Percentiles rank a stretch among this genome's conserved stretches.
Conservation (phyloP, 1,284 basidiomycete species). For the Microbotryum intermedium region DNA sequence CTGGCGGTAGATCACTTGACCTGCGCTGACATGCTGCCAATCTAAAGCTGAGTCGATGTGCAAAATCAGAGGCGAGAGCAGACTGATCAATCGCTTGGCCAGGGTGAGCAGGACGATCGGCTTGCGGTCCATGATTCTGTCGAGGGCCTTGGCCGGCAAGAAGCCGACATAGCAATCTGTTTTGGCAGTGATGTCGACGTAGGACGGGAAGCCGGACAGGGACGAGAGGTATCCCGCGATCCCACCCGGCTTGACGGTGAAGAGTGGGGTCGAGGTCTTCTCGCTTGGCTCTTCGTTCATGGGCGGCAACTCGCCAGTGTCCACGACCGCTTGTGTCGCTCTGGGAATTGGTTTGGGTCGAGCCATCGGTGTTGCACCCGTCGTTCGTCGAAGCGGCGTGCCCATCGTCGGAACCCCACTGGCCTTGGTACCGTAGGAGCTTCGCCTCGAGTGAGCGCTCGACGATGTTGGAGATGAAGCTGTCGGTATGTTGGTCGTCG, state of each 20-base stretch:
- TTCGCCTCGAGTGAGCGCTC: no score
- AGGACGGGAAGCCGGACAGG: conserved; percentile 81
- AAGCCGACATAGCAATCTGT: conserved; percentile 96
- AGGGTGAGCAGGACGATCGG: conserved; percentile 92
- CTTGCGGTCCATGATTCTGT: conserved; percentile 80
- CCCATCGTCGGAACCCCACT: no score
- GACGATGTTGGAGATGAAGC: no score
- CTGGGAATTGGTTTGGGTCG: no score
- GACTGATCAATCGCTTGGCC: conserved; percentile 88
- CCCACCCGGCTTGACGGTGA: conserved; percentile 93
- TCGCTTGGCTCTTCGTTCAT: background rate
- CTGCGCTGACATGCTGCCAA: conserved; percentile 94
- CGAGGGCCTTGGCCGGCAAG: conserved; percentile 76
- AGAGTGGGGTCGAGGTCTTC: conserved; percentile 46
- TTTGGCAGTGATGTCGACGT: conserved; percentile 92
- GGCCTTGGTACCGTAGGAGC: no score
- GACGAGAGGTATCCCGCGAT: conserved; percentile 98
- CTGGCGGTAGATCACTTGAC: conserved; percentile 81
- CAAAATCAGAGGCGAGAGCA: conserved; percentile 87
- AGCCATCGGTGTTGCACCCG: no score
- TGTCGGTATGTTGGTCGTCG: background rate
- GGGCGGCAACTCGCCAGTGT: no score
- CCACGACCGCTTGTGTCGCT: no score
- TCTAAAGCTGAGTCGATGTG: conserved; percentile 96
- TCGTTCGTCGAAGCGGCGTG: no score